Evolutionary conservation across 2,329 filamentous ascomycete species (phyloP).

Genomic region (Alternaria solani): DNA sequence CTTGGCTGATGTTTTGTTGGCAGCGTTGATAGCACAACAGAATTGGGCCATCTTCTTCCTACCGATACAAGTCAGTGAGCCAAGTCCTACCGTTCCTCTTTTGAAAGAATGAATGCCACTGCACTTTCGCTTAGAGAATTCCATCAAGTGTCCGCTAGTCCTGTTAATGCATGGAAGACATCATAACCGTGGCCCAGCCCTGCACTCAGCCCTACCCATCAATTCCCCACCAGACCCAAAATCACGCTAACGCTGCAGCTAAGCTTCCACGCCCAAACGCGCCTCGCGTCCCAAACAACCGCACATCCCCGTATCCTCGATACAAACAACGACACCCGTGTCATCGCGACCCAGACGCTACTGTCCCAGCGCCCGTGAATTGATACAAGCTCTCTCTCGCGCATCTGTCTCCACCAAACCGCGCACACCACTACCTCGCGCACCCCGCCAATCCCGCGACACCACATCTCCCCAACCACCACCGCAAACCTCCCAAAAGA

Average conservation of each 20-base stretch:
- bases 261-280: conserved; percentile 27
- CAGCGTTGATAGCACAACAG: background rate
- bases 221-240: conserved; percentile 12
- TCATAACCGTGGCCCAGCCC: background rate
- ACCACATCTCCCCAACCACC: background rate
- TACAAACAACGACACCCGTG: conserved; percentile 14
- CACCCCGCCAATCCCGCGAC: conserved; percentile 13
- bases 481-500: conserved; percentile 1
- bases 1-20: background rate
- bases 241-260: conserved; percentile 27
- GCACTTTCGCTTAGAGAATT: no score
- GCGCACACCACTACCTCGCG: conserved; percentile 7
- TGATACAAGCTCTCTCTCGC: background rate
- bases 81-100: background rate
- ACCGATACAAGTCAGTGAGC: background rate
- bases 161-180: background rate
- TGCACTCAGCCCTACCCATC: conserved; percentile 14
- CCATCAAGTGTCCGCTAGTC: background rate
- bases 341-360: conserved; percentile 13
- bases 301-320: conserved; percentile 13
- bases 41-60: background rate
- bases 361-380: background rate
- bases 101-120: background rate
- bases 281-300: conserved; percentile 27
- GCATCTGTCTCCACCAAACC: background rate